Percentiles rank a stretch among this genome's conserved stretches.
phyloP scores from a whole-genome alignment of 768 basidiomycete species.

The Mycena albidolilacea region DNA sequence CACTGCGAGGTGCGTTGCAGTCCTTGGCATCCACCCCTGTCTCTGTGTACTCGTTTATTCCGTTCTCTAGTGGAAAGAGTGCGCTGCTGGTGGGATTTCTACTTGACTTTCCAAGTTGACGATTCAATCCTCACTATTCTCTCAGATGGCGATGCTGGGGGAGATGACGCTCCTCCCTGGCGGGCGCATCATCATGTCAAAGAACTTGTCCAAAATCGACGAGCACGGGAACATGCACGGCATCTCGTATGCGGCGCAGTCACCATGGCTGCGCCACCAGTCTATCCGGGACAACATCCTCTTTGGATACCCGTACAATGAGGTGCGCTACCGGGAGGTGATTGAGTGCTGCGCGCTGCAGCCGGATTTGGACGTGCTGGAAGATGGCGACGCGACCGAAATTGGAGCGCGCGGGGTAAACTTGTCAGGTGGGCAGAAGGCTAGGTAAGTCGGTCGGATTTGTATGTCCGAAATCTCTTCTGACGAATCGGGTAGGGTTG shows the following conservation, averaged over 20 bases:
- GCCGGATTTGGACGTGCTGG: conserved; percentile 88
- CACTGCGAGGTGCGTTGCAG: conserved; percentile 63
- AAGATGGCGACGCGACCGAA: conserved; percentile 83
- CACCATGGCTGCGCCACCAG: conserved; percentile 78
- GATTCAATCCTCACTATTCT: neutral
- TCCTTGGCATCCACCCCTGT: neutral
- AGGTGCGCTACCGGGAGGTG: conserved; percentile 81
- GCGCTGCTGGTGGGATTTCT: conserved; percentile 71
- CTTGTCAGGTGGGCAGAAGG: conserved; percentile 70
- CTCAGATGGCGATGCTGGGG: conserved; percentile 78
- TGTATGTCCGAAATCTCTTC: neutral
- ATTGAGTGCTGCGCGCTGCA: conserved; percentile 86
- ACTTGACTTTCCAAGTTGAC: neutral
- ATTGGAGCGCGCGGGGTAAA: conserved; percentile 74
- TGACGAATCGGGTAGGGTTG: conserved; percentile 58
- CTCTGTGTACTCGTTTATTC: neutral
- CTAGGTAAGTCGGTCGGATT: conserved; percentile 54
- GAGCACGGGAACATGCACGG: conserved; percentile 72
- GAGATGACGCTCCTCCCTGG: conserved; percentile 73
- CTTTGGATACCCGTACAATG: conserved; percentile 80
- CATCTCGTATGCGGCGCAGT: conserved; percentile 82
- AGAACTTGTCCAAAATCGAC: conserved; percentile 72
- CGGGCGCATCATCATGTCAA: conserved; percentile 75
- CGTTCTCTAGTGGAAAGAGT: conserved; percentile 75
- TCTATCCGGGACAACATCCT: conserved; percentile 87